These are phyloP conservation scores for Mortierella sp. DNA, from an alignment of 371 early-diverging fungal species.

Conservation along the genomic window DNA sequence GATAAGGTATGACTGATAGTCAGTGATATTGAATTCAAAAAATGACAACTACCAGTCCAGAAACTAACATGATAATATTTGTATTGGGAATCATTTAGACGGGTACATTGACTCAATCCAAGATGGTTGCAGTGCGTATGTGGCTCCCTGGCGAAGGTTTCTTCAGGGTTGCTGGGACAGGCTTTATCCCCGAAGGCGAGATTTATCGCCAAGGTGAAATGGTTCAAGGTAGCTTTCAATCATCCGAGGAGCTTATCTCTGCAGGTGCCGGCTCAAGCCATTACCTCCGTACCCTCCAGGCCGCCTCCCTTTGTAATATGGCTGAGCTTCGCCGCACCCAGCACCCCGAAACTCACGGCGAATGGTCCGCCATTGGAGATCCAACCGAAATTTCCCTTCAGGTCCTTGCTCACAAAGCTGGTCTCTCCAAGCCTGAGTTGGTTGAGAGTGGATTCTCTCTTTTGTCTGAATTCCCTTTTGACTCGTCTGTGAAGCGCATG, in stretches of 20 bases:
- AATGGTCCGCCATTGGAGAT: conserved; percentile 85
- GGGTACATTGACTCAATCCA: conserved; percentile 74
- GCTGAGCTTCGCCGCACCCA: conserved; percentile 66
- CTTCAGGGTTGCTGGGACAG: conserved; percentile 71
- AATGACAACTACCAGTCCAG: not conserved
- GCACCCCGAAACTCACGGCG: conserved; percentile 65
- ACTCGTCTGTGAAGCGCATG: conserved; percentile 91
- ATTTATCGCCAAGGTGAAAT: conserved; percentile 57
- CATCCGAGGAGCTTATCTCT: conserved; percentile 9
- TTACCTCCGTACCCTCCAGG: conserved; percentile 58
- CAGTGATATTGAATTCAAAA: not conserved
- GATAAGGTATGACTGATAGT: conserved; percentile 75
- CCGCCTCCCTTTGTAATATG: conserved; percentile 82
- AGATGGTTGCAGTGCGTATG: conserved; percentile 81
- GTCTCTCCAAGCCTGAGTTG: conserved; percentile 70
- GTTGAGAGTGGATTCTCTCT: conserved; percentile 67
- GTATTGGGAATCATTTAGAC: conserved; percentile 5
- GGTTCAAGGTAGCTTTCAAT: not conserved
- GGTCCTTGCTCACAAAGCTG: conserved; percentile 77
- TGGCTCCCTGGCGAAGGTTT: conserved; percentile 78
- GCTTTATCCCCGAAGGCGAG: conserved; percentile 76
- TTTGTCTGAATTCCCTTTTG: conserved; percentile 76
- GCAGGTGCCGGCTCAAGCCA: conserved; percentile 29
- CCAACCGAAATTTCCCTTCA: conserved; percentile 85
- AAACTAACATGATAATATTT: not conserved